Base-by-base conservation (phyloP, 169 alveolate species). In the Plasmodium fragile region DNA sequence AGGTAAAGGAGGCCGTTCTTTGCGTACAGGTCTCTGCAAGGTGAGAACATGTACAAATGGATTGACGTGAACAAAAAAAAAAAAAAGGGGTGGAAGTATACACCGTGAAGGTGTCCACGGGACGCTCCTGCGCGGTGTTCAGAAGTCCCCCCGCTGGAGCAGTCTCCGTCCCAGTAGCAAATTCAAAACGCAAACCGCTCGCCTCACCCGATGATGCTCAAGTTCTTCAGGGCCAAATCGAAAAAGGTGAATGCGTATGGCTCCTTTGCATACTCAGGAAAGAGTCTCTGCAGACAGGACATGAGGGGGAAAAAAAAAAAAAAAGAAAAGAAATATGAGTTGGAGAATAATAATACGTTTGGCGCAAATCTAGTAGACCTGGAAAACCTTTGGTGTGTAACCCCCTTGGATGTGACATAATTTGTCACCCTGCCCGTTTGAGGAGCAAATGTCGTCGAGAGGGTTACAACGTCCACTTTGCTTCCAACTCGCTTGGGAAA, bases 191-290 rank as follows among this genome's bases (percentile, higher is more conserved):
- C 75, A 4, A 30, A 18, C 4, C 7, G 11, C 28, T 81, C 25
- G 25, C 7, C 18, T 28, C 79, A 84, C 92, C 92, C 92, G 43
- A 84, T 73, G 28, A 43, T 30, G n/a, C 78, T 52, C 0, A 84
- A 59, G 2, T 84, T 71, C 59, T 73, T 84, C 39, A 73, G 59
- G 16, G 69, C 59, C 11, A 84, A 39, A 16, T 84, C 92, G 69
- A 73, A 84, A 28, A 84, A 72, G 28, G 41, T 6, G 5, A 52
- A n/a, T 3, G 73, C 82, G 81, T 65, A 5, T 3, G 92, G 32
- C 41, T 22, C 16, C 6, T 53, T 72, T 52, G 83, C 59, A 25
- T 84, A 84, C 13, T 25, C 41, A 13, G 53, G 55, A 28, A 84
- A 73, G 53, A 84, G n/a, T 22, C 59, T 84, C 92, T 84, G 41